These are phyloP conservation scores for Cetraspora pellucida DNA, from an alignment of 192 early-diverging fungal species.

Conservation along the genomic window DNA sequence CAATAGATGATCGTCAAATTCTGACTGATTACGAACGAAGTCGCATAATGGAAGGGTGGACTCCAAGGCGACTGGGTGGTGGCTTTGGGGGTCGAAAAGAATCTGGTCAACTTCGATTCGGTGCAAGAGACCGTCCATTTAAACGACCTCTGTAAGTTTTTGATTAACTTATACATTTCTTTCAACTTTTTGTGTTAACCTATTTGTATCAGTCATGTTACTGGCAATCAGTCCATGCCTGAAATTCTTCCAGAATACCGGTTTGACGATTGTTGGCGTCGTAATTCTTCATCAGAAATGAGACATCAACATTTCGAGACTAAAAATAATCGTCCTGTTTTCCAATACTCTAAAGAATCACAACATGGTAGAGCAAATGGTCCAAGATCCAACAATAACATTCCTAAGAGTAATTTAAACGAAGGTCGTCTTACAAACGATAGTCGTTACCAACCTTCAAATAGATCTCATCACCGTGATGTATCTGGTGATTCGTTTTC, in stretches of 20 bases:
- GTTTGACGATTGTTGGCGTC: constrained; percentile 34
- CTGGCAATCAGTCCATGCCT: constrained; percentile 30
- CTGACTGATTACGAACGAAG: constrained; percentile 47
- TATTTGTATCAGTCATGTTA: constrained; percentile 12
- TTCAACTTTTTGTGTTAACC: background rate
- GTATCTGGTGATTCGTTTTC: too few relatives aligned
- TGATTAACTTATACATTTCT: background rate
- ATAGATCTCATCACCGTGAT: too few relatives aligned
- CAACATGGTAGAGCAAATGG: background rate
- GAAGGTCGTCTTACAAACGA: too few relatives aligned
- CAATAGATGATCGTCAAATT: constrained; percentile 40
- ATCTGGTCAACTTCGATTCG: constrained; percentile 48
- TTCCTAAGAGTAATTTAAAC: too few relatives aligned
- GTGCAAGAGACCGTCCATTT: constrained; percentile 45
- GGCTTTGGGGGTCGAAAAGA: constrained; percentile 50
- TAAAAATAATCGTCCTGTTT: background rate
- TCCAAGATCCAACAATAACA: too few relatives aligned
- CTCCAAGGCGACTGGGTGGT: constrained; percentile 47
- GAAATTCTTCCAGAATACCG: constrained; percentile 26
- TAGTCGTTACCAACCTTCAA: too few relatives aligned
- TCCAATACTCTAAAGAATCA: background rate
- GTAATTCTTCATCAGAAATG: background rate
- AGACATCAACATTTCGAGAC: background rate
- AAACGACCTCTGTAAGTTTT: constrained; percentile 31
- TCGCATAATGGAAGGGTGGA: constrained; percentile 44